Evolutionary conservation across 352 stramenopile species (phyloP).

Genomic region (Blastocystis hominis): DNA sequence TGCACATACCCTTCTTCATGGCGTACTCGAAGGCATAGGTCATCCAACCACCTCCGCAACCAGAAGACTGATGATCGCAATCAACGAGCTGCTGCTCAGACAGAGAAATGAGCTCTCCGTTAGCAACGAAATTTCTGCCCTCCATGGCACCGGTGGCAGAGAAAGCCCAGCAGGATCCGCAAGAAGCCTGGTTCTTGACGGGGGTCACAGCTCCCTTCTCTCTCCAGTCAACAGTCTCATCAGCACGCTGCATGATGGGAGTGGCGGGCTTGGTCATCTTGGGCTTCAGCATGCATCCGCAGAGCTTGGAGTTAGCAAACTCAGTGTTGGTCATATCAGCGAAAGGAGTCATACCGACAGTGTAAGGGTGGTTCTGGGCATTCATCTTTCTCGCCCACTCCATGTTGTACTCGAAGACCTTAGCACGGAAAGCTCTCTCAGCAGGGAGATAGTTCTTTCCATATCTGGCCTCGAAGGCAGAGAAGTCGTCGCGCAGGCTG

Average conservation of each 20-base stretch:
- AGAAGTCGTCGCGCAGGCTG: conserved; percentile 12
- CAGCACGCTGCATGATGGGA: not conserved
- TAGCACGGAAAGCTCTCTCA: conserved; percentile 61
- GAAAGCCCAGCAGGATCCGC: conserved; percentile 96
- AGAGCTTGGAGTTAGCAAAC: conserved; percentile 74
- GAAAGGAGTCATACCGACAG: conserved; percentile 81
- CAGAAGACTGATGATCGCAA: conserved; percentile 87
- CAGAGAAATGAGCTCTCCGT: conserved; percentile 75
- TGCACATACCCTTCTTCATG: conserved; percentile 80
- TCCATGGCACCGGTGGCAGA: conserved; percentile 91
- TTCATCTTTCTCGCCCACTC: conserved; percentile 75
- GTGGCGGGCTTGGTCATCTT: not conserved
- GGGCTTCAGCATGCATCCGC: conserved; percentile 64
- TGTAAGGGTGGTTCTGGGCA: conserved; percentile 69
- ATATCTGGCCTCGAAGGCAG: not conserved
- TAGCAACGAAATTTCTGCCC: conserved; percentile 84
- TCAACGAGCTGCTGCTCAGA: conserved; percentile 95
- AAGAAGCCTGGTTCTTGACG: conserved; percentile 94
- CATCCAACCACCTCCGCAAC: conserved; percentile 92
- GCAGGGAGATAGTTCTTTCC: conserved; percentile 15
- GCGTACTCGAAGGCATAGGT: conserved; percentile 91
- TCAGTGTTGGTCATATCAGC: conserved; percentile 86
- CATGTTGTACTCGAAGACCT: conserved; percentile 75
- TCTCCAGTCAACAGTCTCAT: conserved; percentile 81
- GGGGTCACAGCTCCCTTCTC: conserved; percentile 82